Evolutionary conservation across 2,329 filamentous ascomycete genomes (phyloP).

Genomic region (Polytolypa hystricis): DNA sequence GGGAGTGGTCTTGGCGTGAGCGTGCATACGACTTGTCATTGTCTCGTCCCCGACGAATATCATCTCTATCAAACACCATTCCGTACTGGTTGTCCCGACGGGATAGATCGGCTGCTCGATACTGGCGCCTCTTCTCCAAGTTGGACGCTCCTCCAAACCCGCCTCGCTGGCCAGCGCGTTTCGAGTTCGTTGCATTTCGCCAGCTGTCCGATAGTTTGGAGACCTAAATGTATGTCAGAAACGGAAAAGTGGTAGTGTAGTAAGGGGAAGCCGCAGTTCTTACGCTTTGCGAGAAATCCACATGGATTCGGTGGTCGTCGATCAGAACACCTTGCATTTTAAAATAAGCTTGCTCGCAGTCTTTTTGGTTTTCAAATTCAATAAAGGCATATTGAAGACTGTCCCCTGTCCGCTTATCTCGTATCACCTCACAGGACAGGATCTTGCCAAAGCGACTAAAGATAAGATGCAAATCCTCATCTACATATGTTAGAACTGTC

Average conservation of each 20-base stretch:
- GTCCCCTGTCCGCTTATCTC: conserved; percentile 86
- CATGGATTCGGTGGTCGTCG: conserved; percentile 93
- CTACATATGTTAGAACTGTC: conserved; percentile 36
- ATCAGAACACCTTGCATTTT: conserved; percentile 98
- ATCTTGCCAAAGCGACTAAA: conserved; percentile 96
- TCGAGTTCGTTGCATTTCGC: conserved; percentile 74
- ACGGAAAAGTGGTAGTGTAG: too few species aligned
- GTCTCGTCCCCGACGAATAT: conserved; percentile 42
- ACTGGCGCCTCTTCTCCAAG: conserved; percentile 84
- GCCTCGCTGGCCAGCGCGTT: conserved; percentile 55
- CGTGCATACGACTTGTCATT: conserved; percentile 9
- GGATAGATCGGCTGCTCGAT: conserved; percentile 54
- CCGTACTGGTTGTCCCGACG: conserved; percentile 47
- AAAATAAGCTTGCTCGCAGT: conserved; percentile 91
- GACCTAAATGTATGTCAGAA: conserved; percentile 30
- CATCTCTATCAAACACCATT: conserved; percentile 71
- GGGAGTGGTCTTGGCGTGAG: conserved; percentile 15
- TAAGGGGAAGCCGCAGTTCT: conserved; percentile 24
- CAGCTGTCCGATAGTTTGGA: conserved; percentile 79
- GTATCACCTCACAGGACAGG: conserved; percentile 87
- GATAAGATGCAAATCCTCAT: conserved; percentile 88
- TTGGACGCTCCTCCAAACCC: conserved; percentile 86
- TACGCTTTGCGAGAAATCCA: conserved; percentile 96
- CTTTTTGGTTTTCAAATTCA: conserved; percentile 84
- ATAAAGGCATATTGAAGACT: conserved; percentile 97